A percentile compares a stretch with the other conserved stretches of the same genome.
Conservation (phyloP, 2,329 filamentous ascomycete genomes). For the Colletotrichum tropicale region DNA sequence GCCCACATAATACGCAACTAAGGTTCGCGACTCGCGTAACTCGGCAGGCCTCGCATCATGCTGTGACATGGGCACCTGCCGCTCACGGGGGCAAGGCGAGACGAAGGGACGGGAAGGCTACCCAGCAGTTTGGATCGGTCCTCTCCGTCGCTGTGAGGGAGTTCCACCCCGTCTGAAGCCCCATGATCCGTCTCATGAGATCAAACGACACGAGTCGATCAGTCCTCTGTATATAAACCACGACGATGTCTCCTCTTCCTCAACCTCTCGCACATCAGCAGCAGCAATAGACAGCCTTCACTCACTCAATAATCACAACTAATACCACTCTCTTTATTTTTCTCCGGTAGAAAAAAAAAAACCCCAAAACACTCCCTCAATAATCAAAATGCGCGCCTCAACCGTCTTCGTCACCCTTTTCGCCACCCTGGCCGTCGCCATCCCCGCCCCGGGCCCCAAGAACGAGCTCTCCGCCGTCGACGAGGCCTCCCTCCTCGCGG, state of each 20-base stretch:
- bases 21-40: neutral
- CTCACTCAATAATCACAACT: neutral
- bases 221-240: neutral
- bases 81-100: neutral
- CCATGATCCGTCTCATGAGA: neutral
- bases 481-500: neutral
- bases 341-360: neutral
- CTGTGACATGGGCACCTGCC: neutral
- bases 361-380: neutral
- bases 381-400: constrained; percentile 1
- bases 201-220: neutral
- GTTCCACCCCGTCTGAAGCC: neutral
- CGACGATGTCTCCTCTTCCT: neutral
- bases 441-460: neutral
- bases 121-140: neutral
- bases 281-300: neutral
- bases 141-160: neutral
- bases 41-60: neutral
- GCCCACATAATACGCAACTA: neutral
- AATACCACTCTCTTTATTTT: neutral
- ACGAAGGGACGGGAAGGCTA: neutral
- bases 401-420: neutral
- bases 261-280: neutral
- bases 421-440: constrained; percentile 1
- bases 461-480: neutral